Conservation (phyloP, 2,329 filamentous ascomycete species). For the Scleromitrula shiraiana region DNA sequence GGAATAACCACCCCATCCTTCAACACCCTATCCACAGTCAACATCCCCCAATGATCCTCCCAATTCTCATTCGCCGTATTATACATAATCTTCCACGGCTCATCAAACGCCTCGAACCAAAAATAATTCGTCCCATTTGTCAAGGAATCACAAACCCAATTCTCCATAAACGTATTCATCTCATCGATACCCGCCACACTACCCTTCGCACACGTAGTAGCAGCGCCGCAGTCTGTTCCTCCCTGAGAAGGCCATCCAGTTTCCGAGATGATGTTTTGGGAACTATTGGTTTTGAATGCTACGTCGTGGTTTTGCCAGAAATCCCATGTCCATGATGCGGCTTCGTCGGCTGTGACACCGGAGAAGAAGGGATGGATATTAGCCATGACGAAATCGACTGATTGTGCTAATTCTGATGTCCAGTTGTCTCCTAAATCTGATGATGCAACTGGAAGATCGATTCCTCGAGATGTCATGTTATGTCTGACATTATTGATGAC, state of each 20-base stretch:
- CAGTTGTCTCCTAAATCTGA: constrained; percentile 87
- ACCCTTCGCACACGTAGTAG: constrained; percentile 51
- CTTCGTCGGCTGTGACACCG: constrained; percentile 59
- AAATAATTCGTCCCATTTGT: constrained; percentile 86
- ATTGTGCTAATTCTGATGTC: constrained; percentile 57
- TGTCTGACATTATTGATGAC: constrained; percentile 60
- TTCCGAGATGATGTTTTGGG: constrained; percentile 76
- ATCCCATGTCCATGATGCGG: constrained; percentile 70
- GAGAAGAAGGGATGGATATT: constrained; percentile 97
- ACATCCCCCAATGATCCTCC: constrained; percentile 93
- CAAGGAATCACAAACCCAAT: constrained; percentile 76
- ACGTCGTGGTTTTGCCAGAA: constrained; percentile 74
- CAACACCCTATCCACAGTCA: constrained; percentile 77
- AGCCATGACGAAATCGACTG: constrained; percentile 85
- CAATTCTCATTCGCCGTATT: constrained; percentile 63
- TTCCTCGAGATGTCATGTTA: constrained; percentile 60
- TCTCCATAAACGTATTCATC: constrained; percentile 78
- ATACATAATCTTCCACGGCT: constrained; percentile 83
- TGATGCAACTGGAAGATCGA: constrained; percentile 70
- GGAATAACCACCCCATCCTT: constrained; percentile 82
- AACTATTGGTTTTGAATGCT: constrained; percentile 47
- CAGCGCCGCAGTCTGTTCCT: constrained; percentile 65
- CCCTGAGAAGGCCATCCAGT: constrained; percentile 85
- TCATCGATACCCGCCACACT: constrained; percentile 71
- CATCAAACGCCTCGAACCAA: constrained; percentile 96